Evolutionary conservation across 1,284 basidiomycete species (phyloP), one percentile per base, ranked within the genome.

Genomic region (Retiboletus flavoniger): DNA sequence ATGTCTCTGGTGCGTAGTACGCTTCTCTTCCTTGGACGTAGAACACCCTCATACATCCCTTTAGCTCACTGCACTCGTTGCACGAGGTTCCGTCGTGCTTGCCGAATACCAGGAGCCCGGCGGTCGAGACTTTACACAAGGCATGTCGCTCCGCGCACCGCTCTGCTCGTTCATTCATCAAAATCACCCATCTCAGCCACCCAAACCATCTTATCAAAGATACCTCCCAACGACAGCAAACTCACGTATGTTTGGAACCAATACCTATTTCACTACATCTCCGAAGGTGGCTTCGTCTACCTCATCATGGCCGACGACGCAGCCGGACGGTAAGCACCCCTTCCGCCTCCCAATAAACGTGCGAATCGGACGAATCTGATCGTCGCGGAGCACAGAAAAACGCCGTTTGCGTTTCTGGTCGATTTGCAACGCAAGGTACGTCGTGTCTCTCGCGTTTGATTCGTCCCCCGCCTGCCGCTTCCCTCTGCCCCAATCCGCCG

Each of bases 201-300:
- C 7, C 88, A 94, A 64, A 93, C 91, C 0, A 97, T 98, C 62
- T 78, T 99, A 14, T 89, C 88, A 40, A 96, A 96, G 78, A 98
- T 98, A 66, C 93, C 95, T 1, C 92, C 92, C 2, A 92, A 93
- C 68, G 87, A 97, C 72, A 91, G 90, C 71, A 97, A 97, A 73
- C 80, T 98, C 51, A 96, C 93, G 34, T 98, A 96, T 77, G 92
- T 91, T 48, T 95, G 93, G 93, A 93, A 97, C 70, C 87, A 95
- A 73, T 96, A 93, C 70, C 79, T 98, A 28, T 97, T 98, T 68
- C 96, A 99, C 75, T 98, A 98, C 74, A 82, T 96, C 58, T 91
- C 91, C 9, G 91, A 93, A 58, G 86, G 84, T 31, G 91, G 91
- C 0, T 85, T 91, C 69, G 87, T 89, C 42, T 97, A 90, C 72